A percentile compares a stretch with the other conserved stretches of the same genome.
Conservation (phyloP, 1,284 basidiomycete species). For the Xanthoconium separans region DNA sequence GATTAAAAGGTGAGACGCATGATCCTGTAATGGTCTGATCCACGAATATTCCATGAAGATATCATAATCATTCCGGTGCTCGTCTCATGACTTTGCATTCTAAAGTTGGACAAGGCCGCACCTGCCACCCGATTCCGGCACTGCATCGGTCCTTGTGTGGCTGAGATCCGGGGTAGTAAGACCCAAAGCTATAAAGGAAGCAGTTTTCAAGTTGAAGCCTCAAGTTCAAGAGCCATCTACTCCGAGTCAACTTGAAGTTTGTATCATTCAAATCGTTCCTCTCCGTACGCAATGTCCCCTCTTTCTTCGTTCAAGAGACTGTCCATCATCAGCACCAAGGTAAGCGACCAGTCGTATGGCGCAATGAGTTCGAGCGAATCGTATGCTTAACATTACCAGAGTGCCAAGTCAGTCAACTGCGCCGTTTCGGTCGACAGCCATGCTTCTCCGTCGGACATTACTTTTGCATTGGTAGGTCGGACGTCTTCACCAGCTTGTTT, state of each 20-base stretch:
- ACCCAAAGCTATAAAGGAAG: slow-evolving; percentile 19
- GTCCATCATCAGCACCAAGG: slow-evolving; percentile 21
- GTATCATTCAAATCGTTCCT: neutral
- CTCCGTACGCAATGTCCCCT: slow-evolving; percentile 15
- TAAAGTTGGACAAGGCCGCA: neutral
- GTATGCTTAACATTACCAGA: slow-evolving; percentile 6
- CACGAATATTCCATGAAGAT: neutral
- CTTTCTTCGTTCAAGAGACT: slow-evolving; percentile 23
- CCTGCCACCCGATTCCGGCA: neutral
- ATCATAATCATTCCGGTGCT: neutral
- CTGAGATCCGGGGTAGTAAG: slow-evolving; percentile 14
- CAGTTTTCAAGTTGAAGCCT: neutral
- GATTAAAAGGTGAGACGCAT: neutral
- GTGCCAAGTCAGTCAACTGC: slow-evolving; percentile 17
- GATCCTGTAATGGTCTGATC: neutral
- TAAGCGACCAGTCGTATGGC: neutral
- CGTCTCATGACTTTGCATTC: neutral
- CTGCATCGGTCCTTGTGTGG: neutral
- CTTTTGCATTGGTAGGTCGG: slow-evolving; percentile 20
- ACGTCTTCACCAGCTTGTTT: neutral
- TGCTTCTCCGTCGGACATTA: slow-evolving; percentile 20
- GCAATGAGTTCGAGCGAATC: neutral
- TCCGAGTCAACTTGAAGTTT: too few relatives aligned
- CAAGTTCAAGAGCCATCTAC: neutral
- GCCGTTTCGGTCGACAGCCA: slow-evolving; percentile 12